Conservation (phyloP, 2,329 filamentous ascomycete species). For the Huntiella decipiens region DNA sequence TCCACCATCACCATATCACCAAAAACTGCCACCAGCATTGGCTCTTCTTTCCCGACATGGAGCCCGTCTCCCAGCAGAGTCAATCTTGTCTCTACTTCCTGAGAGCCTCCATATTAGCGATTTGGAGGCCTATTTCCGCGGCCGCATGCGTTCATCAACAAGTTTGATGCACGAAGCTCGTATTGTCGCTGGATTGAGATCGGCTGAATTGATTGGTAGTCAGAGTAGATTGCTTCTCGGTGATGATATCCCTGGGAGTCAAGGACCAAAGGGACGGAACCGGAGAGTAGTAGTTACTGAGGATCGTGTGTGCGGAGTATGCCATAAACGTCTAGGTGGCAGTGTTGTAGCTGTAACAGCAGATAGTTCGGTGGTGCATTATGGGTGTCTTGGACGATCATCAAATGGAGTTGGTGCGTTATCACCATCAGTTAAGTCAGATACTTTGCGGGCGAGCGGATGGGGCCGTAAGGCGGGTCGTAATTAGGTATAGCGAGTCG, state of each 20-base stretch:
- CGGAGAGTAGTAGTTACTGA: slow-evolving; percentile 64
- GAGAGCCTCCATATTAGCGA: slow-evolving; percentile 57
- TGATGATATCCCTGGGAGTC: slow-evolving; percentile 32
- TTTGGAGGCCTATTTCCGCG: slow-evolving; percentile 78
- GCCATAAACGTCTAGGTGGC: slow-evolving; percentile 78
- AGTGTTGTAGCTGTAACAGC: slow-evolving; percentile 82
- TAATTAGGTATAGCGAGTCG: not conserved
- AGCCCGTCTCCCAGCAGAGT: slow-evolving; percentile 70
- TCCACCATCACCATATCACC: slow-evolving; percentile 52
- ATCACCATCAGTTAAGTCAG: not conserved
- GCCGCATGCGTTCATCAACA: slow-evolving; percentile 73
- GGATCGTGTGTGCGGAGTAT: slow-evolving; percentile 77
- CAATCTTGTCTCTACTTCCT: slow-evolving; percentile 72
- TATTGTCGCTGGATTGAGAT: slow-evolving; percentile 57
- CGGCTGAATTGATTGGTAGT: slow-evolving; percentile 58
- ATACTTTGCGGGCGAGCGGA: slow-evolving; percentile 2
- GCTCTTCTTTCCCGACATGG: slow-evolving; percentile 82
- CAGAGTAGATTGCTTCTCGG: slow-evolving; percentile 60
- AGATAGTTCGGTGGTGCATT: slow-evolving; percentile 64
- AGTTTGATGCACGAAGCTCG: slow-evolving; percentile 62
- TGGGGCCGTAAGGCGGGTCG: slow-evolving; percentile 4
- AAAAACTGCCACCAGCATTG: slow-evolving; percentile 62
- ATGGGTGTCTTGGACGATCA: slow-evolving; percentile 45
- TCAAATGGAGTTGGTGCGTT: slow-evolving; percentile 11
- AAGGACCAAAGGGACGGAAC: slow-evolving; percentile 24